These are phyloP conservation scores for Mucuna pruriens DNA, from an alignment of 306 rosid species.

Conservation along the genomic window DNA sequence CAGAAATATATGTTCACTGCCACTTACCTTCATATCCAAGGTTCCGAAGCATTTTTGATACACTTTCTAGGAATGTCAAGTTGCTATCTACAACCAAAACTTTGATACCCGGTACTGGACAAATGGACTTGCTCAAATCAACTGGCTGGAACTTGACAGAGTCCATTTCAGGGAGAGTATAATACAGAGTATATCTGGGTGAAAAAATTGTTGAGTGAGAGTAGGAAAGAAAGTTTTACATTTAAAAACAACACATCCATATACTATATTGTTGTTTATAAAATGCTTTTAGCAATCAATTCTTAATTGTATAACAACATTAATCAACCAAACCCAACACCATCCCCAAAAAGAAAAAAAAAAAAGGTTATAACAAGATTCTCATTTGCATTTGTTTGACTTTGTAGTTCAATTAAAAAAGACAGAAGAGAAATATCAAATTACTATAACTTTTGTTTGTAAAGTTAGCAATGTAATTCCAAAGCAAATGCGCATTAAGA, in stretches of 20 bases:
- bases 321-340: background rate
- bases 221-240: background rate
- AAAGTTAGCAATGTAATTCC: no score
- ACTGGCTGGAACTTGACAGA: background rate
- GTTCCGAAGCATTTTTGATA: conserved; percentile 42
- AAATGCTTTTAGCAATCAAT: background rate
- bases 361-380: no score
- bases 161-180: conserved; percentile 22
- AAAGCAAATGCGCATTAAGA: no score
- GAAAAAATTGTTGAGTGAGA: conserved; percentile 13
- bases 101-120: conserved; percentile 18
- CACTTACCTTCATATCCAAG: conserved; percentile 61
- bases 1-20: background rate
- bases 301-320: background rate
- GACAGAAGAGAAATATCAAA: no score
- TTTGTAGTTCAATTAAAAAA: no score
- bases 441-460: no score
- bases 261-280: background rate
- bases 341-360: background rate
- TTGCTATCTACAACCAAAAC: conserved; percentile 59
- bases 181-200: background rate
- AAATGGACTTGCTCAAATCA: background rate
- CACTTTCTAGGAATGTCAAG: conserved; percentile 24
- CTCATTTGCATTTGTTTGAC: no score
- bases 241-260: background rate